A percentile compares a stretch with the other conserved stretches of the same genome.
Conservation (phyloP, 768 basidiomycete genomes). For the Collybia nuda region DNA sequence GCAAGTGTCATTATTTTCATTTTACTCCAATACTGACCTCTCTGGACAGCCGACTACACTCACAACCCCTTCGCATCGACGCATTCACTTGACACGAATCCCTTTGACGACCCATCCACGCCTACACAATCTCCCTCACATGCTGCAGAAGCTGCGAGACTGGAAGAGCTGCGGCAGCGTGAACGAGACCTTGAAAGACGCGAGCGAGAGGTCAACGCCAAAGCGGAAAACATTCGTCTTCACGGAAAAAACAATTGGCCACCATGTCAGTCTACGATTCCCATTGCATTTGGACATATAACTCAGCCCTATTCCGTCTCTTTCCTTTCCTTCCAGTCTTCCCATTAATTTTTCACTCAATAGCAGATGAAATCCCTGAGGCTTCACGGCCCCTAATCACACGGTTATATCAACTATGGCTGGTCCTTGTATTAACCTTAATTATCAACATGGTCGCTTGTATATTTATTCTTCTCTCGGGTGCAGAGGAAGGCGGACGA, state of each 20-base stretch:
- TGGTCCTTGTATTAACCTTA: slow-evolving; percentile 79
- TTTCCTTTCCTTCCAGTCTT: slow-evolving; percentile 14
- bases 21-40: slow-evolving; percentile 6
- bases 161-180: slow-evolving; percentile 71
- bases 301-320: not conserved
- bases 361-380: slow-evolving; percentile 86
- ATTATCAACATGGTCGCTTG: slow-evolving; percentile 90
- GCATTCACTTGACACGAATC: slow-evolving; percentile 83
- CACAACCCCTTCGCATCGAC: slow-evolving; percentile 86
- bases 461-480: slow-evolving; percentile 80
- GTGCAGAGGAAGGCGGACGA: slow-evolving; percentile 70
- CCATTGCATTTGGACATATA: too few species aligned
- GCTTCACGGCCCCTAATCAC: slow-evolving; percentile 77
- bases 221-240: slow-evolving; percentile 64
- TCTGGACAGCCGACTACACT: slow-evolving; percentile 32
- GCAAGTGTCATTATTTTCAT: slow-evolving; percentile 21
- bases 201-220: slow-evolving; percentile 71
- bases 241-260: slow-evolving; percentile 95
- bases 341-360: slow-evolving; percentile 93
- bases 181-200: slow-evolving; percentile 82
- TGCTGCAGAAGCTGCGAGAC: slow-evolving; percentile 36
- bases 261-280: slow-evolving; percentile 55
- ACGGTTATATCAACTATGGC: slow-evolving; percentile 91
- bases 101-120: slow-evolving; percentile 81
- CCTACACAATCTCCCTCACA: slow-evolving; percentile 29